These are phyloP conservation scores for Cenococcum geophilum DNA, from an alignment of 495 filamentous ascomycete genomes.

Conservation along the genomic window DNA sequence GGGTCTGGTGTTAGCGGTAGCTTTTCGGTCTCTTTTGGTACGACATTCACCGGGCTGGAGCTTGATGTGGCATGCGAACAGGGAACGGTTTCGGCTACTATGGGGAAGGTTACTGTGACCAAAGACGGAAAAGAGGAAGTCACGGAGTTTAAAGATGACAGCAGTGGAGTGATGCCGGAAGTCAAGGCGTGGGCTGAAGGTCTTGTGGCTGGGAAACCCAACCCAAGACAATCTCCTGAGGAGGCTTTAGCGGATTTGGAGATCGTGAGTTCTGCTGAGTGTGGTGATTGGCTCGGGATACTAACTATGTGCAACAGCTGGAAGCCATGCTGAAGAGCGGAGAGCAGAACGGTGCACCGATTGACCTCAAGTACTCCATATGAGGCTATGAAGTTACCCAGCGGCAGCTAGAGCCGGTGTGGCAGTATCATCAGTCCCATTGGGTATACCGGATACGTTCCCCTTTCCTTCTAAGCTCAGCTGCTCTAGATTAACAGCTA, in stretches of 20 bases:
- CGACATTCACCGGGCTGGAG: conserved; percentile 50
- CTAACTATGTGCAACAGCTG: conserved; percentile 12
- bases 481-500: conserved; percentile 33
- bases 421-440: background rate
- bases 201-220: conserved; percentile 44
- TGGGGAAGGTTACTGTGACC: conserved; percentile 43
- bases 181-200: conserved; percentile 59
- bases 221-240: conserved; percentile 55
- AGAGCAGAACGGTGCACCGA: conserved; percentile 48
- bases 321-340: conserved; percentile 60
- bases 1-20: conserved; percentile 57
- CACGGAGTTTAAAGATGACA: conserved; percentile 50
- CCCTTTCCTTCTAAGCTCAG: conserved; percentile 24
- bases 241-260: conserved; percentile 66
- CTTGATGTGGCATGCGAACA: conserved; percentile 48
- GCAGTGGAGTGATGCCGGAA: conserved; percentile 58
- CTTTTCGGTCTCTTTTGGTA: conserved; percentile 60
- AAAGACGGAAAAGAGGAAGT: conserved; percentile 40
- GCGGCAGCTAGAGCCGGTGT: conserved; percentile 20
- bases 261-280: conserved; percentile 43
- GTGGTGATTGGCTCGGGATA: background rate
- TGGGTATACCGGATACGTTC: background rate
- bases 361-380: conserved; percentile 25
- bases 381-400: conserved; percentile 29
- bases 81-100: conserved; percentile 49